Evolutionary conservation across 2,329 filamentous ascomycete species (phyloP).

Genomic region (Fonsecaea pugnacius): DNA sequence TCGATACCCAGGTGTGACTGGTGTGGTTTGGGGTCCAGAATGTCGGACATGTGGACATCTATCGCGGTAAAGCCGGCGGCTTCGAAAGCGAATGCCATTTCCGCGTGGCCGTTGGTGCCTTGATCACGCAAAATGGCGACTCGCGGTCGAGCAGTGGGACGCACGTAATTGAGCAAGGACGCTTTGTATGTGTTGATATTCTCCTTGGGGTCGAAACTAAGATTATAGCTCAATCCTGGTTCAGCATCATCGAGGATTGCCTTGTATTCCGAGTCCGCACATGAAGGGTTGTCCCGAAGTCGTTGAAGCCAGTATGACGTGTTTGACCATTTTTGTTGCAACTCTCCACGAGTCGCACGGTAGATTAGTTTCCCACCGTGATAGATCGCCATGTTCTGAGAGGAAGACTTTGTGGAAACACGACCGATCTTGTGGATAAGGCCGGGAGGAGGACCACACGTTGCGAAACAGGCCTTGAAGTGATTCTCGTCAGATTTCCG

Average conservation of each 20-base stretch:
- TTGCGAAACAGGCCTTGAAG: constrained; percentile 89
- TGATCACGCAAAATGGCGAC: constrained; percentile 95
- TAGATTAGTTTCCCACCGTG: constrained; percentile 72
- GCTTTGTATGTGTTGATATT: constrained; percentile 47
- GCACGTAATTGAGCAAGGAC: constrained; percentile 63
- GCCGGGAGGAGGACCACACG: constrained; percentile 79
- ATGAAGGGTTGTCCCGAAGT: constrained; percentile 82
- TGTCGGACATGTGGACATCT: constrained; percentile 95
- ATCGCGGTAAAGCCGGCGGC: constrained; percentile 88
- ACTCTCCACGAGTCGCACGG: constrained; percentile 68
- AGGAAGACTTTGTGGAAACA: constrained; percentile 64
- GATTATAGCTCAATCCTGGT: constrained; percentile 81
- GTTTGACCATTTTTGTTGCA: constrained; percentile 86
- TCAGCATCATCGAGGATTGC: constrained; percentile 75
- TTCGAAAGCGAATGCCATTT: constrained; percentile 96
- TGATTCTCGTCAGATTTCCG: constrained; percentile 79
- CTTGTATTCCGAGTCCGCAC: constrained; percentile 80
- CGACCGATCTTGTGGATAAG: constrained; percentile 83
- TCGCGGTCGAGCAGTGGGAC: constrained; percentile 66
- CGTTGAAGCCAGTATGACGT: constrained; percentile 93
- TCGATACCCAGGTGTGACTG: constrained; percentile 66
- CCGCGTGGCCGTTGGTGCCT: constrained; percentile 92
- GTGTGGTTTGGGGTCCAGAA: constrained; percentile 41
- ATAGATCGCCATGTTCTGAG: constrained; percentile 77
- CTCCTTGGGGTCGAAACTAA: constrained; percentile 79